Base-by-base conservation (phyloP, 2,329 filamentous ascomycete genomes). In the Penicillium sp. region DNA sequence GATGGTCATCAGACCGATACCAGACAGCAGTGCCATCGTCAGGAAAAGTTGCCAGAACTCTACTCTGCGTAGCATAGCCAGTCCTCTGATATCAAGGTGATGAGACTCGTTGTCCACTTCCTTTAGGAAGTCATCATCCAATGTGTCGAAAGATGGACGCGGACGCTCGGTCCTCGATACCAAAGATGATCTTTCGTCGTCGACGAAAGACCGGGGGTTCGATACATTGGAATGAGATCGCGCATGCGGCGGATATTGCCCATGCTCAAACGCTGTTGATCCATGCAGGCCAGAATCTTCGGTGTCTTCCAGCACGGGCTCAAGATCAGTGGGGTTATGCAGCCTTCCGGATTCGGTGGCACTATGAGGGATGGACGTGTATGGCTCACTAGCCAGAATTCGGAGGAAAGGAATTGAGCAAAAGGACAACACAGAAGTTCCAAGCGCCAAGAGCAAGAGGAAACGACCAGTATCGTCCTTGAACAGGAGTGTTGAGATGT, bases 1-100 rank as follows among this genome's bases (percentile, higher is more conserved):
- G 76, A 99, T 99, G 0, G 93, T 97, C 94, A 99, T 99, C 61
- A 99, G 78, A 10, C 94, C 94, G 64, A 97, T 89, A 48, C 94
- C 94, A 5, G 92, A 91, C 58, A 97, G 79, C n/a, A 97, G 83
- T 38, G 88, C 92, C 83, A 99, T 90, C 62, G 96, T 86, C 53
- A 83, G 74, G 72, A 95, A 97, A 27, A 96, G 77, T 67, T 95
- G 89, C 92, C 92, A 97, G 73, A 97, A 99, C 61, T 95, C 88
- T 45, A 86, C 66, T 56, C 83, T 85, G 49, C 79, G 79, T 31
- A 96, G 76, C 68, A 99, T 81, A 14, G 83, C 81, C 67, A 91
- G 79, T 60, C 94, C 94, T 70, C 93, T 90, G 68, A 97, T 88
- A 85, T 97, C 94, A 90, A 89, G 75, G 81, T 87, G 86, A 76